Percentiles rank a stretch among this genome's conserved stretches.
These are phyloP conservation scores for Malbranchea cinnamomea DNA, from an alignment of 2,329 filamentous ascomycete species.

Conservation along the genomic window DNA sequence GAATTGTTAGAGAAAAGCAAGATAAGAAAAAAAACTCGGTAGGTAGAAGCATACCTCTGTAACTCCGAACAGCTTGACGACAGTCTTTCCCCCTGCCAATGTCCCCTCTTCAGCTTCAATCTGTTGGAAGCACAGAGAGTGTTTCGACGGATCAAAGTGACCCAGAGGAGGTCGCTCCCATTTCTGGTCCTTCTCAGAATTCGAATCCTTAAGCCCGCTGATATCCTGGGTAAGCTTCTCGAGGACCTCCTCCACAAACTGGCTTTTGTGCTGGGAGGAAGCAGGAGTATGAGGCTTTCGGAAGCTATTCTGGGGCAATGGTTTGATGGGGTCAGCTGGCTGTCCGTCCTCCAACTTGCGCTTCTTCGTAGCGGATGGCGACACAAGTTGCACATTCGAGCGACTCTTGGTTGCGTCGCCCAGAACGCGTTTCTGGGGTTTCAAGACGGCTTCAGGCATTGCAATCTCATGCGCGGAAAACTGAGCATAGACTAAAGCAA, in stretches of 20 bases:
- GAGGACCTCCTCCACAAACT: slow-evolving; percentile 84
- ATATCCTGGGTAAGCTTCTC: slow-evolving; percentile 96
- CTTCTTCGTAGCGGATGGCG: slow-evolving; percentile 54
- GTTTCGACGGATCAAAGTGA: slow-evolving; percentile 46
- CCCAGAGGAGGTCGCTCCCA: slow-evolving; percentile 58
- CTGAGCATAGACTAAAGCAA: slow-evolving; percentile 11
- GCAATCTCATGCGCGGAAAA: too few species aligned
- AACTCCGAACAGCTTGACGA: slow-evolving; percentile 87
- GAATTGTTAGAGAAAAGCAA: slow-evolving; percentile 1
- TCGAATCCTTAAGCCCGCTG: slow-evolving; percentile 66
- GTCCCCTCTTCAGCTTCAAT: slow-evolving; percentile 91
- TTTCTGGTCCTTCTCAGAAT: slow-evolving; percentile 82
- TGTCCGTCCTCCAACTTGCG: slow-evolving; percentile 53
- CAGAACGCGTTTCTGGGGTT: slow-evolving; percentile 57
- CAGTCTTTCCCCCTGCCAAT: slow-evolving; percentile 57
- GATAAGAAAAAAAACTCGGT: background rate
- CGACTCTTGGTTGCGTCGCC: slow-evolving; percentile 51
- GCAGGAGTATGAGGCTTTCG: slow-evolving; percentile 42
- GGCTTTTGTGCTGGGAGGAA: slow-evolving; percentile 65
- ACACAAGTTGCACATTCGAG: slow-evolving; percentile 43
- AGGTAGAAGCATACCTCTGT: slow-evolving; percentile 44
- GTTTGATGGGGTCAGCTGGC: slow-evolving; percentile 41
- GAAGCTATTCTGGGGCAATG: slow-evolving; percentile 44
- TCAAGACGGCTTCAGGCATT: slow-evolving; percentile 27
- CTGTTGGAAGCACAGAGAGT: slow-evolving; percentile 78